Evolutionary conservation across 2,329 filamentous ascomycete genomes (phyloP).

Genomic region (Pseudogymnoascus verrucosus): DNA sequence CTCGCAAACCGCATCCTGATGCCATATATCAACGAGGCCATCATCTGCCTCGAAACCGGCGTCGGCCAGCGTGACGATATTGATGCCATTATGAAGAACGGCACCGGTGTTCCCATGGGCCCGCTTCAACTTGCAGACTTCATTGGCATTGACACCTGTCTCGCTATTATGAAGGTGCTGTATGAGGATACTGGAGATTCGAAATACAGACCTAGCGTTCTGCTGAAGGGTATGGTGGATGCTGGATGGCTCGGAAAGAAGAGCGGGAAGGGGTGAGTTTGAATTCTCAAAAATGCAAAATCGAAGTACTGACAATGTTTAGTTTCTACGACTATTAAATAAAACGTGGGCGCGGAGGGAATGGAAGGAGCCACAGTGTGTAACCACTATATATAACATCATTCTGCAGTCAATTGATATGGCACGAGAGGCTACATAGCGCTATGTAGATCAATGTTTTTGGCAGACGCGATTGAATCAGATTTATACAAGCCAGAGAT

Average conservation of each 20-base stretch:
- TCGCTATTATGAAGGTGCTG: constrained; percentile 94
- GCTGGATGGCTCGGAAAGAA: constrained; percentile 98
- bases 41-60: constrained; percentile 91
- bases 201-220: constrained; percentile 85
- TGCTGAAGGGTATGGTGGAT: constrained; percentile 92
- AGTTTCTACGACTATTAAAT: constrained; percentile 10
- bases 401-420: not conserved
- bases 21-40: constrained; percentile 98
- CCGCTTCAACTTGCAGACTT: constrained; percentile 91
- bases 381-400: not conserved
- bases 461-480: not conserved
- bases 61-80: constrained; percentile 86
- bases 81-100: constrained; percentile 98
- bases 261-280: constrained; percentile 66
- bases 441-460: not conserved
- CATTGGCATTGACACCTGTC: constrained; percentile 91
- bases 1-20: constrained; percentile 94
- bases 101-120: constrained; percentile 97
- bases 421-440: not conserved
- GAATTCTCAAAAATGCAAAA: not conserved
- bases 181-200: constrained; percentile 87
- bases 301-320: constrained; percentile 2
- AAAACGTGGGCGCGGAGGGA: not conserved
- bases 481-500: constrained; percentile 5
- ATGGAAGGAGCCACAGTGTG: not conserved